Evolutionary conservation across 2,329 filamentous ascomycete genomes (phyloP).

Genomic region (Arthrocladium fulminans): DNA sequence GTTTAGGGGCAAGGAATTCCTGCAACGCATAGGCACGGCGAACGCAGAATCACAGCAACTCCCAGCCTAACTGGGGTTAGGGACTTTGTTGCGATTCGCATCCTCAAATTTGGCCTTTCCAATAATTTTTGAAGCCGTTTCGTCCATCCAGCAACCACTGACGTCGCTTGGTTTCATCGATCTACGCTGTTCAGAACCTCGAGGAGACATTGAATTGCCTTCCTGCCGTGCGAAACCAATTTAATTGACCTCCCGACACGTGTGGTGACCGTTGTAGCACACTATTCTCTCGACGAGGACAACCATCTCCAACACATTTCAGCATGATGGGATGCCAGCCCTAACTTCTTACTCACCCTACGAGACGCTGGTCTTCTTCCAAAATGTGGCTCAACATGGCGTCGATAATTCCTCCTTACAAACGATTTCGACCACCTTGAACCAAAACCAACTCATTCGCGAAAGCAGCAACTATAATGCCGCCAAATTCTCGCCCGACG

Average conservation of each 20-base stretch:
- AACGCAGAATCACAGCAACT: background rate
- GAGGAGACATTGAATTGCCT: slow-evolving; percentile 10
- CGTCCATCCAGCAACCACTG: slow-evolving; percentile 6
- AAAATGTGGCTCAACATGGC: slow-evolving; percentile 63
- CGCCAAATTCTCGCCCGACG: slow-evolving; percentile 63
- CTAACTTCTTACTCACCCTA: slow-evolving; percentile 66
- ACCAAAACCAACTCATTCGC: slow-evolving; percentile 63
- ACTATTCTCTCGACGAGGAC: background rate
- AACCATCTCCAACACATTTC: slow-evolving; percentile 9
- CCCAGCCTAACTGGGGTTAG: background rate
- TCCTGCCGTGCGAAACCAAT: slow-evolving; percentile 27
- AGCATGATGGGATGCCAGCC: slow-evolving; percentile 46
- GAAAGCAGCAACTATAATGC: slow-evolving; percentile 64
- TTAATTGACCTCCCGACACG: slow-evolving; percentile 11
- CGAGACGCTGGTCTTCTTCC: slow-evolving; percentile 78
- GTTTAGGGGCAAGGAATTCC: background rate
- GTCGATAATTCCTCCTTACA: slow-evolving; percentile 57
- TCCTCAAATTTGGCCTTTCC: slow-evolving; percentile 2
- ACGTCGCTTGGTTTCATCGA: background rate
- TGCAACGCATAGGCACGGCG: background rate
- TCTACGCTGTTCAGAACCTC: background rate
- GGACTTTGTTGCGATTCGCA: background rate
- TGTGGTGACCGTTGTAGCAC: background rate
- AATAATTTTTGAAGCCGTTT: slow-evolving; percentile 7
- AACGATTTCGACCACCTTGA: slow-evolving; percentile 65